phyloP scores from a whole-genome alignment of 192 early-diverging fungal genomes.

The Backusella liffmaniae region DNA sequence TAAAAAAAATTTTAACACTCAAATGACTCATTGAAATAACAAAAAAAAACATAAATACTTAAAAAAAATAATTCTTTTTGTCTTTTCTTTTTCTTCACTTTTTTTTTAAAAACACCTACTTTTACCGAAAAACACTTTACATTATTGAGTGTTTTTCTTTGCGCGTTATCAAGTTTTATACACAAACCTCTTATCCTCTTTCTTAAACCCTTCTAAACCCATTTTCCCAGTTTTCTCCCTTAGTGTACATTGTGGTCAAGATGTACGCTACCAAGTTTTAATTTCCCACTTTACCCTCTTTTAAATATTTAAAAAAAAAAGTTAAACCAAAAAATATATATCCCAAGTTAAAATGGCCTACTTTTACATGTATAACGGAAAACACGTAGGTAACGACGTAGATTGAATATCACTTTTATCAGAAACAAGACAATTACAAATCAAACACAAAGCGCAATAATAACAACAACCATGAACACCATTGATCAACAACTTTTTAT shows the following conservation, averaged over 20 bases:
- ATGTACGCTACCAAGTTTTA: slow-evolving; percentile 21
- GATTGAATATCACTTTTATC: slow-evolving; percentile 33
- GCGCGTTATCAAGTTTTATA: background rate
- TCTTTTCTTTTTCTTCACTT: background rate
- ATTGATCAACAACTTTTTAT: slow-evolving; percentile 15
- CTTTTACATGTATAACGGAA: slow-evolving; percentile 46
- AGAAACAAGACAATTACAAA: slow-evolving; percentile 5
- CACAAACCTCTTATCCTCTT: background rate
- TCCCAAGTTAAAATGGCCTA: slow-evolving; percentile 38
- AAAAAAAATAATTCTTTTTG: background rate
- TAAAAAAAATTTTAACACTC: background rate
- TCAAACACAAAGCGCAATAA: background rate
- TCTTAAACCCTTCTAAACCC: slow-evolving; percentile 16
- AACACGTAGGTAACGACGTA: slow-evolving; percentile 47
- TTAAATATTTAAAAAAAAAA: slow-evolving; percentile 25
- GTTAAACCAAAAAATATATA: slow-evolving; percentile 16
- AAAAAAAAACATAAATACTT: slow-evolving; percentile 8
- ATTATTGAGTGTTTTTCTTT: background rate
- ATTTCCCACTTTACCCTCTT: background rate
- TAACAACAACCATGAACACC: slow-evolving; percentile 10
- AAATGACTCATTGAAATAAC: slow-evolving; percentile 1
- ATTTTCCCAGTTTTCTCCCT: background rate
- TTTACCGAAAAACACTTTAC: background rate
- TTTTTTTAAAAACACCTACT: background rate
- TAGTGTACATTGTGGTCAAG: slow-evolving; percentile 26